Conservation (phyloP, 2,329 filamentous ascomycete genomes). For the Colletotrichum sp. region DNA sequence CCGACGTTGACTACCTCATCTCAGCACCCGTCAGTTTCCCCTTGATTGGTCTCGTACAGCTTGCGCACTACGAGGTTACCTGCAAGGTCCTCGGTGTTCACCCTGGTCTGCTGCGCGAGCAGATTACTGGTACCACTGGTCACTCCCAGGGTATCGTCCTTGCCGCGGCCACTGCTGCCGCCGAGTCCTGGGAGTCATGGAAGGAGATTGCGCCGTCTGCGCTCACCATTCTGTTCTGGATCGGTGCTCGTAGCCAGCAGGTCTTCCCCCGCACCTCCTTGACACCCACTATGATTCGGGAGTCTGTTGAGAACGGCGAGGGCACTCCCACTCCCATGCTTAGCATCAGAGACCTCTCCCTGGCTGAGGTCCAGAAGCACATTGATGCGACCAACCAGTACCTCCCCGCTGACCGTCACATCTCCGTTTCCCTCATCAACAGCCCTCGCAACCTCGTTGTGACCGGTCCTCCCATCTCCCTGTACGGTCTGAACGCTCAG, state of each 20-base stretch:
- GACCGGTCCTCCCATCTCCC: constrained; percentile 91
- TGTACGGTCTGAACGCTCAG: constrained; percentile 95
- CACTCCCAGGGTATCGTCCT: constrained; percentile 97
- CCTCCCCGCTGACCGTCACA: constrained; percentile 89
- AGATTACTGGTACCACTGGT: constrained; percentile 87
- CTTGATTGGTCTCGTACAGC: constrained; percentile 92
- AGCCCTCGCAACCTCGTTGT: constrained; percentile 97
- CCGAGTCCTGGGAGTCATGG: constrained; percentile 93
- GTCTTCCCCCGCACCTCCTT: constrained; percentile 95
- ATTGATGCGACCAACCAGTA: constrained; percentile 98
- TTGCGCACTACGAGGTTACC: constrained; percentile 93
- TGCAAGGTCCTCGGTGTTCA: constrained; percentile 90
- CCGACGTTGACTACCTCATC: constrained; percentile 92
- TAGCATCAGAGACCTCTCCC: constrained; percentile 91
- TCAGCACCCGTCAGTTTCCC: constrained; percentile 96
- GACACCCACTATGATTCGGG: constrained; percentile 87
- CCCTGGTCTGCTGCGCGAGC: constrained; percentile 85
- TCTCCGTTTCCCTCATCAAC: constrained; percentile 94
- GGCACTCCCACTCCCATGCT: constrained; percentile 97
- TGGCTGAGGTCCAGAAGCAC: constrained; percentile 90
- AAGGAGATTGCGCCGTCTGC: constrained; percentile 79
- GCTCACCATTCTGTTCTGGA: constrained; percentile 96
- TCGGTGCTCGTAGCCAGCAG: constrained; percentile 95
- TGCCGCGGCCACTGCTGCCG: constrained; percentile 88
- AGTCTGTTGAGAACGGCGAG: constrained; percentile 93